Base-by-base conservation (phyloP, 768 basidiomycete species). In the Pilatotrama ljubarskyi region DNA sequence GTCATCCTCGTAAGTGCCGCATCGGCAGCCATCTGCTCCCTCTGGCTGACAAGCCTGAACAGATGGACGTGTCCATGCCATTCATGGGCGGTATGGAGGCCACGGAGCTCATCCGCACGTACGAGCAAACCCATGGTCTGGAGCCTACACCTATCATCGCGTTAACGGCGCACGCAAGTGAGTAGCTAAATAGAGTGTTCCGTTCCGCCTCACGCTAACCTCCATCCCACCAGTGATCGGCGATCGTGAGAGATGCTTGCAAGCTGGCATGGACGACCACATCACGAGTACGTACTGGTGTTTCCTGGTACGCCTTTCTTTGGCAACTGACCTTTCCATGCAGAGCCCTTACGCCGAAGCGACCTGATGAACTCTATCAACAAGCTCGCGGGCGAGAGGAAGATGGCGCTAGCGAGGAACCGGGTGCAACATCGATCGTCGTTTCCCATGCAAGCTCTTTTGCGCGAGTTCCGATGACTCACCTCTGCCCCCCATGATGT, bases 41-140 rank as follows among this genome's bases (percentile, higher is more conserved):
- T 9, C 18, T 36, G 7, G 10, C 20, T 51, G 36, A 38, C 35
- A 38, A 20, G 36, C 32, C 18, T 44, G 7, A 10, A 17, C 61
- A 96, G 91, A 98, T 98, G 96, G 95, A 98, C 68, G 90, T 97
- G 14, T 97, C 95, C 11, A 95, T 96, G 93, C 93, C 95, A 6
- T 89, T 95, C 75, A 98, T 98, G 93, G 95, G 95, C 50, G 95
- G 96, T 64, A 93, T 96, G 87, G 95, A 99, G 74, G 93, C 96
- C 1, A 99, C 97, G 0, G 89, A 94, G 64, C 79, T 93, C 58
- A 97, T 98, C 62, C 85, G 96, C 51, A 82, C 84, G 37, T 93
- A 87, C 69, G 96, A 98, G 76, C 76, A 81, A 70, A 81, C 87
- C 62, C 85, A 85, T 63, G 80, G 84, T 8, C 77, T 93, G 29